phyloP scores from a whole-genome alignment of 805 yeast genomes.

The Hanseniaspora vineae region DNA sequence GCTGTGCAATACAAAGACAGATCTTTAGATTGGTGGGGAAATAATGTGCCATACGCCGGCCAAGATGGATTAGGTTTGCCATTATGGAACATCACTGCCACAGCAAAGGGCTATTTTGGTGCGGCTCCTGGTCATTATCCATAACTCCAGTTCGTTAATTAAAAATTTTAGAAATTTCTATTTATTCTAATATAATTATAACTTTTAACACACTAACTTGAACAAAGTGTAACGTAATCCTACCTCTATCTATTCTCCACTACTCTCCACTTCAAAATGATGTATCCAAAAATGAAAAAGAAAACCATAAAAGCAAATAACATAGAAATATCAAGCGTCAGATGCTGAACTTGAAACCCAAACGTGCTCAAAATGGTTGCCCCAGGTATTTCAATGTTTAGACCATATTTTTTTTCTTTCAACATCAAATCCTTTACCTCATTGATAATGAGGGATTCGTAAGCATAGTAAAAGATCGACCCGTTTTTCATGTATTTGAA shows the following conservation, averaged over 20 bases:
- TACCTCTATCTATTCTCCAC: constrained; percentile 33
- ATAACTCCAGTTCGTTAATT: not conserved
- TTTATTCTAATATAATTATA: not conserved
- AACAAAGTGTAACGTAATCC: not conserved
- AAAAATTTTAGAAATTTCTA: not conserved
- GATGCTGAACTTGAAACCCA: constrained; percentile 79
- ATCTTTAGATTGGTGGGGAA: constrained; percentile 47
- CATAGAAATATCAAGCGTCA: constrained; percentile 50
- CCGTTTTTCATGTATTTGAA: constrained; percentile 69
- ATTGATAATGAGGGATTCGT: constrained; percentile 83
- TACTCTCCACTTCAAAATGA: constrained; percentile 59
- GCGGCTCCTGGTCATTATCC: constrained; percentile 23
- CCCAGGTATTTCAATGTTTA: constrained; percentile 93
- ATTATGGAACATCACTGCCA: constrained; percentile 6
- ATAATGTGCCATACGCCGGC: constrained; percentile 26
- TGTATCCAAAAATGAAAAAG: constrained; percentile 59
- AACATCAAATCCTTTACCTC: constrained; percentile 81
- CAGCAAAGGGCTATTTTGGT: constrained; percentile 14
- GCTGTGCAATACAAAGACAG: constrained; percentile 36
- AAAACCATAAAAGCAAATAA: constrained; percentile 43
- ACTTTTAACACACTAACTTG: not conserved
- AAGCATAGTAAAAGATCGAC: constrained; percentile 90
- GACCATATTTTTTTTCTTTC: constrained; percentile 80
- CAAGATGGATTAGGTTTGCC: constrained; percentile 10
- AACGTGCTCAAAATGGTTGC: constrained; percentile 92